Base-by-base conservation (phyloP, 257 asterid genomes). In the Knoxia roxburghii region DNA sequence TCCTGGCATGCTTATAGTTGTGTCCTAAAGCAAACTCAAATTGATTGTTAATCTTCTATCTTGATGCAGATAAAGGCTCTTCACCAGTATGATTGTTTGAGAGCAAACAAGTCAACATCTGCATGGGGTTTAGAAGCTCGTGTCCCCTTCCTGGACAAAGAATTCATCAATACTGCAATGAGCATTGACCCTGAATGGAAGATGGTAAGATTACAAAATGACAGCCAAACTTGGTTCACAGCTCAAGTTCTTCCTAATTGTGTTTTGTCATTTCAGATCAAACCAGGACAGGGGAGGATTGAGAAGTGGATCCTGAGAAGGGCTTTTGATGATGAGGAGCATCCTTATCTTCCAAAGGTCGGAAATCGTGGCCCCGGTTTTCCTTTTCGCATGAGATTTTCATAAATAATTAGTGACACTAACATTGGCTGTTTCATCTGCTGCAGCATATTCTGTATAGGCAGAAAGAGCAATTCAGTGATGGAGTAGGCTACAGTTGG, bases 71-170 rank as follows among this genome's bases (percentile, higher is more conserved):
- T 94, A 69, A 90, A 90, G 82, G 98, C 98, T 46, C 99, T 94
- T 72, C 96, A 94, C 77, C 96, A 81, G 68, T 94, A 90, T 62
- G 99, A 94, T 78, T 94, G 99, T 61, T 74, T 94, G 61, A 82
- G 97, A 71, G 99, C 99, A 27, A 94, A 94, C 75, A 94, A 94
- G 83, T 48, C 99, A 18, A 90, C 98, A 55, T 94, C 99, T 10
- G 99, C 96, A 0, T 94, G 99, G 99, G 99, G 98, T 35, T 79
- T 94, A 73, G 98, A 94, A 83, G 99, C 96, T 27, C 91, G 98
- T 8, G 87, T 90, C 12, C 99, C 98, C 0, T 94, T 94, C 77
- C 73, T 94, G 30, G 98, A 94, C 55, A 94, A 91, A 77, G 98
- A 90, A 61, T 94, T 94, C 77, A 78, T 90, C 67, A 74, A 85